phyloP scores from a whole-genome alignment of 805 yeast genomes.

The Yarrowia phangngaensis region DNA sequence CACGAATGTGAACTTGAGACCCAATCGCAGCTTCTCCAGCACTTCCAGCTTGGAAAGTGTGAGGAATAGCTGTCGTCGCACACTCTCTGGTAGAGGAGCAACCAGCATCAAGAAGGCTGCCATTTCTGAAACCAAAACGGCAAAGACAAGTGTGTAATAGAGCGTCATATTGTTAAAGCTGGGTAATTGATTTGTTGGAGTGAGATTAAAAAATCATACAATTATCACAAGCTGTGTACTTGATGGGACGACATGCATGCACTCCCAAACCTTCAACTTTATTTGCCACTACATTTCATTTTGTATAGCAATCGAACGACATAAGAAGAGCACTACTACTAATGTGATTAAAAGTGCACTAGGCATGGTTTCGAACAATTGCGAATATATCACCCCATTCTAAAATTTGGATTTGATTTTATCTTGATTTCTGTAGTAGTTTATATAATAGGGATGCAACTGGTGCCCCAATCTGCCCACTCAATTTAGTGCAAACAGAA shows the following conservation, averaged over 20 bases:
- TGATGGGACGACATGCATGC: too few relatives aligned
- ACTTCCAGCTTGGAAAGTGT: slow-evolving; percentile 79
- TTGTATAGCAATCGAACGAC: neutral
- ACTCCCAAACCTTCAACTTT: slow-evolving; percentile 20
- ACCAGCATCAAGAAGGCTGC: slow-evolving; percentile 72
- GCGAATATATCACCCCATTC: too few relatives aligned
- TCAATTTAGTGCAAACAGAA: too few relatives aligned
- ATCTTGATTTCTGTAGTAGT: too few relatives aligned
- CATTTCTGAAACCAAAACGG: slow-evolving; percentile 75
- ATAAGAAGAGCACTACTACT: neutral
- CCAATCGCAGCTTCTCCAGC: slow-evolving; percentile 67
- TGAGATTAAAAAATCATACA: slow-evolving; percentile 3
- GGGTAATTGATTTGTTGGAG: neutral
- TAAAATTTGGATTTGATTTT: too few relatives aligned
- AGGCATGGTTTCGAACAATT: neutral
- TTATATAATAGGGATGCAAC: too few relatives aligned
- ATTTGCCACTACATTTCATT: slow-evolving; percentile 26
- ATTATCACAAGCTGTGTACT: too few relatives aligned
- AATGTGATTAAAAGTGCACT: neutral
- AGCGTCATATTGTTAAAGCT: slow-evolving; percentile 40
- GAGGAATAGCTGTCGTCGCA: slow-evolving; percentile 65
- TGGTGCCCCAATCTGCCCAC: too few relatives aligned
- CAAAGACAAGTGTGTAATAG: slow-evolving; percentile 56
- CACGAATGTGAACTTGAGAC: slow-evolving; percentile 53
- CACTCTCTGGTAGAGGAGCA: slow-evolving; percentile 73